phyloP scores from a whole-genome alignment of 1,139 yeast species.

The Protomyces arabidopsidicola region DNA sequence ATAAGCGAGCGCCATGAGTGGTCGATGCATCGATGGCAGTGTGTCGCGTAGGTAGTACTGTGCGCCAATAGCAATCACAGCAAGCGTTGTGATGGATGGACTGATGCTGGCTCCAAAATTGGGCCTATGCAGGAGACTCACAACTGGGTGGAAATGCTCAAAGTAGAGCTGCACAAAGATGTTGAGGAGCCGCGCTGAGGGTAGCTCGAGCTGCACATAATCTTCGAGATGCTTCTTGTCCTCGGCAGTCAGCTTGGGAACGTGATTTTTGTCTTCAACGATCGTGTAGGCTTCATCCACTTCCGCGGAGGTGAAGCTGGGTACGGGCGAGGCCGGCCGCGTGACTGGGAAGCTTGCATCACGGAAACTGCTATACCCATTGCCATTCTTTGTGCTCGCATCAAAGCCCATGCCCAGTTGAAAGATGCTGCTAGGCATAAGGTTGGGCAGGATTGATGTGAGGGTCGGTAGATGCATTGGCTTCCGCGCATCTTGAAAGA shows the following conservation, averaged over 20 bases:
- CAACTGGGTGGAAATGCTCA: constrained; percentile 7
- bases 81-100: constrained; percentile 7
- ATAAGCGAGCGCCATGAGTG: constrained; percentile 7
- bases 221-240: constrained; percentile 16
- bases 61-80: constrained; percentile 17
- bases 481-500: constrained; percentile 19
- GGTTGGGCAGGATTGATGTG: constrained; percentile 13
- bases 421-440: constrained; percentile 12
- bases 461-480: constrained; percentile 7
- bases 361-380: constrained; percentile 18
- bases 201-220: constrained; percentile 13
- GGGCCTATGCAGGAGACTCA: constrained; percentile 11
- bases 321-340: constrained; percentile 20
- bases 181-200: constrained; percentile 15
- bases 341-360: constrained; percentile 2
- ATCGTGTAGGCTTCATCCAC: constrained; percentile 3
- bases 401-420: not conserved
- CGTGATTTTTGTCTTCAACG: constrained; percentile 12
- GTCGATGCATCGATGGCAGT: not conserved
- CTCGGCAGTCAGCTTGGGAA: constrained; percentile 7
- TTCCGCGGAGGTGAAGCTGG: constrained; percentile 10
- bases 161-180: constrained; percentile 19
- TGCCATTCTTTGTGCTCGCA: constrained; percentile 1
- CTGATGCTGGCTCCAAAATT: constrained; percentile 13
- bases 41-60: constrained; percentile 6